Base-by-base conservation (phyloP, 2,329 filamentous ascomycete species). In the Apiospora pterosperma region DNA sequence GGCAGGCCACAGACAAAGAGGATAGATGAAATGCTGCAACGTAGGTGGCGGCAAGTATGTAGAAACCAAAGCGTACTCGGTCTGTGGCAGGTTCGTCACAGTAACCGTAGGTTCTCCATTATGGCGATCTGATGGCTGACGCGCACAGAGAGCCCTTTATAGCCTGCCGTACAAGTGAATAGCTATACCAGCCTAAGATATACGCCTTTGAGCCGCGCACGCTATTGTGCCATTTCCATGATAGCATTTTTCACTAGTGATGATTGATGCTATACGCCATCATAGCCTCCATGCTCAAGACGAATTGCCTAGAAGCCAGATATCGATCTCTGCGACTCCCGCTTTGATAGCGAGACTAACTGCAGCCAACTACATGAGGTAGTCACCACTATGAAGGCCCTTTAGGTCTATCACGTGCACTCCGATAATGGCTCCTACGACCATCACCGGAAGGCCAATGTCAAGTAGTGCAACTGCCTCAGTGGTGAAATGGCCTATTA, bases 371-470 rank as follows among this genome's bases (percentile, higher is more conserved):
- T 83, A 74, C 75, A 88, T 86, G 36, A 90, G 71, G 69, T 85
- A 88, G 66, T 90, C 88, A 72, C 89, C 87, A 1, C 80, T 77
- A 67, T 81, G 79, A 63, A 89, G 80, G n/a, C 79, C 78, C 63
- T 74, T 76, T 41, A 81, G 75, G 16, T 87, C 86, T 2, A 82
- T 81, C 12, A 77, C 74, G 36, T 72, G 77, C 68, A 83, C 76
- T 59, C 87, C 78, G 11, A 84, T 80, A 62, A 79, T 81, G 1
- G 81, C 80, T 36, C 87, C 80, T 12, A 89, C 69, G 8, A 72
- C 71, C 14, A 87, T 87, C 58, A 86, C 69, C 36, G 80, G 62
- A 21, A 85, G 72, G 6, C 82, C 85, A 28, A 88, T 68, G 0
- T 74, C 81, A 21, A 87, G 75, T 5, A 88, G 78, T 6, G 83